phyloP scores from a whole-genome alignment of 441 rosid genomes.

The Jatropha podagrica region DNA sequence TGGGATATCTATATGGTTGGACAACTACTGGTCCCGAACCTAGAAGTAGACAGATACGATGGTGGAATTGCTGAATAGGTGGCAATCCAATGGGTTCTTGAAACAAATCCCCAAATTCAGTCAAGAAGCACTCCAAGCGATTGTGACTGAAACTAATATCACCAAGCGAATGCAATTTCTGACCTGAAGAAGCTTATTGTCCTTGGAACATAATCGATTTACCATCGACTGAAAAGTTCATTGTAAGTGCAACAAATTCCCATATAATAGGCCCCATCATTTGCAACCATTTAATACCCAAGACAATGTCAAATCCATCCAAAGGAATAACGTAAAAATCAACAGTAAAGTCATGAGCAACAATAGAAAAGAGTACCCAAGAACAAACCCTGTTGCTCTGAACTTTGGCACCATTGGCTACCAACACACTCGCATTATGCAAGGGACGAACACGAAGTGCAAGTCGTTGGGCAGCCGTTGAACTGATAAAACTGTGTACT shows the following conservation, averaged over 20 bases:
- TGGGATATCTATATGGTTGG: neutral
- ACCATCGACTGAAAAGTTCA: neutral
- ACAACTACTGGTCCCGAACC: neutral
- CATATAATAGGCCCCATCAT: neutral
- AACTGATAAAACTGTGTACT: too few species aligned
- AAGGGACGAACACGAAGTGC: too few species aligned
- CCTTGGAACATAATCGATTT: neutral
- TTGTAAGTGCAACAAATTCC: neutral
- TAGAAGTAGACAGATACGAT: neutral
- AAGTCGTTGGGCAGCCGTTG: too few species aligned
- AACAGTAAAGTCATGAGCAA: neutral
- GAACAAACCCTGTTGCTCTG: too few species aligned
- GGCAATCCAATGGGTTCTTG: neutral
- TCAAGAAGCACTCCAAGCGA: too few species aligned
- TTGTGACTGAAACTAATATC: too few species aligned
- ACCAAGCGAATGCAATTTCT: too few species aligned
- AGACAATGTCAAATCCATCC: neutral
- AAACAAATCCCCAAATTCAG: neutral
- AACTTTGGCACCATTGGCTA: too few species aligned
- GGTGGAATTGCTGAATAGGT: fast-evolving
- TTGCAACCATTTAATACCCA: neutral
- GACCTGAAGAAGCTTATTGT: too few species aligned
- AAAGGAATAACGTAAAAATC: neutral
- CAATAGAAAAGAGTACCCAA: too few species aligned
- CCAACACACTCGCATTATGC: too few species aligned